A percentile compares a stretch with the other conserved stretches of the same genome.
phyloP scores from a whole-genome alignment of 192 early-diverging fungal species.

The Coemansia sp. region DNA sequence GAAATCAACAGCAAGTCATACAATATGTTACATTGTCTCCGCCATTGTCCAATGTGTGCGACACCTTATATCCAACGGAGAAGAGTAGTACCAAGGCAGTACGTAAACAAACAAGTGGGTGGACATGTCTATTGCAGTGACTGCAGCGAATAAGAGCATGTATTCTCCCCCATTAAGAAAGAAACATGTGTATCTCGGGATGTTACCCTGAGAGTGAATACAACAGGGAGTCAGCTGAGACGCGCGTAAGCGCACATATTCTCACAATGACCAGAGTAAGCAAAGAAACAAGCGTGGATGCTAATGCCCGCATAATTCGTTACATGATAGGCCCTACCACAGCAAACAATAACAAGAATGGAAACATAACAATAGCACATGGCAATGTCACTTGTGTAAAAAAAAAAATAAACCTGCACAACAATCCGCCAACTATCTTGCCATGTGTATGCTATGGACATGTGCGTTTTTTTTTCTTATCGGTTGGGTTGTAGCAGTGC shows the following conservation, averaged over 20 bases:
- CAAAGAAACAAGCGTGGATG: background rate
- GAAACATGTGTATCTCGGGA: background rate
- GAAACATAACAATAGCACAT: background rate
- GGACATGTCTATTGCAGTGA: conserved; percentile 1
- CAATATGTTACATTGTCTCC: background rate
- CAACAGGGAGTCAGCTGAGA: conserved; percentile 18
- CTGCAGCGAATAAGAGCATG: background rate
- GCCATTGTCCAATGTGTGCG: background rate
- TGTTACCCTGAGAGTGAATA: conserved; percentile 7
- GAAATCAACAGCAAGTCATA: background rate
- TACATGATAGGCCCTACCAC: background rate
- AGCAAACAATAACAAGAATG: background rate
- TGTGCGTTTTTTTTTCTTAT: background rate
- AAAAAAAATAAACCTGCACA: background rate
- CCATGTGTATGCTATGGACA: background rate
- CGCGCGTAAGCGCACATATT: conserved; percentile 15
- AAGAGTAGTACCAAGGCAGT: background rate
- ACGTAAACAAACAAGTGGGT: background rate
- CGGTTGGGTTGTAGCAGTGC: background rate
- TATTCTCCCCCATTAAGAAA: background rate
- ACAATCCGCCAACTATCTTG: background rate
- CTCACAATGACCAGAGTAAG: conserved; percentile 11
- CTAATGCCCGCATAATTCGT: background rate
- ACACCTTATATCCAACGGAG: background rate
- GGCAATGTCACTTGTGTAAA: background rate